Evolutionary conservation across 208 protist genomes (phyloP).

Genomic region (Tetramitus jugosus): DNA sequence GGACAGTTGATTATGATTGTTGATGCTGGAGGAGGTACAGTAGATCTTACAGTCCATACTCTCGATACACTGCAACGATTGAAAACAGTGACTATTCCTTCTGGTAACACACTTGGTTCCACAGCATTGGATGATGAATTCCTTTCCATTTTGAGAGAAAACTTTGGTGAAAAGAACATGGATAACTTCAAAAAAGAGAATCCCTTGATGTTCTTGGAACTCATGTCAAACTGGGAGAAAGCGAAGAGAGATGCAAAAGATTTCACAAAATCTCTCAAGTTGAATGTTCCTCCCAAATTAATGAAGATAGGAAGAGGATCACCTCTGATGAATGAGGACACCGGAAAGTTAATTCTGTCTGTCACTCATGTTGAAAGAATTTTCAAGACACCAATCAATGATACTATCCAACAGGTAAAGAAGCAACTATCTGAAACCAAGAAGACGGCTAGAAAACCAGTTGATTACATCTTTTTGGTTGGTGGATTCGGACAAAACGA

Average conservation of each 20-base stretch:
- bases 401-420: not conserved
- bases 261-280: not conserved
- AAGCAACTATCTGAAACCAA: not conserved
- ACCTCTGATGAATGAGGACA: not conserved
- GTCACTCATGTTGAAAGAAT: not conserved
- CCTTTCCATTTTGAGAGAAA: not conserved
- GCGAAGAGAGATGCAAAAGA: not conserved
- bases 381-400: not conserved
- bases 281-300: not conserved
- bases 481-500: not conserved
- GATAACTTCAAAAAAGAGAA: not conserved
- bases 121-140: not conserved
- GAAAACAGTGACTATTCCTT: not conserved
- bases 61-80: not conserved
- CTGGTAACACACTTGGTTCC: not conserved
- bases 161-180: not conserved
- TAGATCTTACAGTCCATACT: not conserved
- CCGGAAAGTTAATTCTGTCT: not conserved
- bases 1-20: not conserved
- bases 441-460: too few species aligned
- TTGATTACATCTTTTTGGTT: slow-evolving; percentile 4
- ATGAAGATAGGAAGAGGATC: not conserved
- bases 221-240: not conserved
- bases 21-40: not conserved
- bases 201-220: not conserved